phyloP scores from a whole-genome alignment of 2,329 filamentous ascomycete species.

The Aspergillus sp. region DNA sequence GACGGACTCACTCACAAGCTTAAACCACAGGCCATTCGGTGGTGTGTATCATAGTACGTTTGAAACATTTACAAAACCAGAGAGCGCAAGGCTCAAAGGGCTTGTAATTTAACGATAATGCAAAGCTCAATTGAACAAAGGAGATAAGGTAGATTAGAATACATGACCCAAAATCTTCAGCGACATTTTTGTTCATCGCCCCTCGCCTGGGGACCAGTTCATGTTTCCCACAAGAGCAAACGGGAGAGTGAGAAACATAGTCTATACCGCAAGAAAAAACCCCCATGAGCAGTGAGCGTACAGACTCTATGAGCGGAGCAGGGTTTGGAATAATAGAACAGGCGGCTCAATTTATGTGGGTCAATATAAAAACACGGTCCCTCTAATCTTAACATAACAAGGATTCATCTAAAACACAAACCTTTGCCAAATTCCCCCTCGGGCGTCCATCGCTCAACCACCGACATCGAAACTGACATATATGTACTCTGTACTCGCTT shows the following conservation, averaged over 20 bases:
- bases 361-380: constrained; percentile 43
- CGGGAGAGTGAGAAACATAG: constrained; percentile 18
- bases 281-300: constrained; percentile 16
- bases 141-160: constrained; percentile 13
- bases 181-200: constrained; percentile 4
- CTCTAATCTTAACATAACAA: constrained; percentile 37
- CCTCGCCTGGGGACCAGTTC: constrained; percentile 1
- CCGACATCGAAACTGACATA: constrained; percentile 4
- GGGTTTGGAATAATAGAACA: constrained; percentile 19
- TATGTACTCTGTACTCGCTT: constrained; percentile 42
- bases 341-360: constrained; percentile 33
- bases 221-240: constrained; percentile 4
- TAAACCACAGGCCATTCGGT: not conserved
- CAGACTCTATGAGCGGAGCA: constrained; percentile 18
- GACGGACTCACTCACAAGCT: not conserved
- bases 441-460: constrained; percentile 4
- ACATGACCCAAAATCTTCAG: constrained; percentile 10
- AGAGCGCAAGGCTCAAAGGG: not conserved
- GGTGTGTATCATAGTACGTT: too few relatives aligned
- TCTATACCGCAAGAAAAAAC: constrained; percentile 20
- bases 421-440: constrained; percentile 16
- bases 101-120: not conserved
- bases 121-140: constrained; percentile 9
- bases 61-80: too few relatives aligned
- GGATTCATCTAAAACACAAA: constrained; percentile 34